These are phyloP conservation scores for Penicillium mononematosum DNA, from an alignment of 495 filamentous ascomycete genomes.

Conservation along the genomic window DNA sequence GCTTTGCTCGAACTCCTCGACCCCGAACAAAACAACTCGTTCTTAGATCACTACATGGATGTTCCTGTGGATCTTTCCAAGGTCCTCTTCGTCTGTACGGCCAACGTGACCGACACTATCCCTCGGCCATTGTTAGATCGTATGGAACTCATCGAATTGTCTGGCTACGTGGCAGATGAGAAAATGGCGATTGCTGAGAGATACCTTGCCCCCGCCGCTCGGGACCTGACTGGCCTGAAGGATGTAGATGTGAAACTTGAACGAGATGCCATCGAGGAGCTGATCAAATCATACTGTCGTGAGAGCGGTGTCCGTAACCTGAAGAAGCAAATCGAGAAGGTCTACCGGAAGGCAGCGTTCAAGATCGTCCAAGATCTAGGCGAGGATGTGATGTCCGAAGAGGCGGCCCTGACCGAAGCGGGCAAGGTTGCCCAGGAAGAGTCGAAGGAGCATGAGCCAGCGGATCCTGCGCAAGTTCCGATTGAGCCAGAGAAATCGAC, in stretches of 20 bases:
- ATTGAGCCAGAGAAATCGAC: conserved; percentile 65
- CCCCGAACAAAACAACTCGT: conserved; percentile 95
- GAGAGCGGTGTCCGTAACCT: conserved; percentile 96
- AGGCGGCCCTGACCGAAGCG: conserved; percentile 80
- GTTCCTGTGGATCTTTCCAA: conserved; percentile 97
- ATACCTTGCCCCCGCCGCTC: conserved; percentile 88
- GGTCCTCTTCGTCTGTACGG: conserved; percentile 98
- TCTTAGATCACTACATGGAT: conserved; percentile 98
- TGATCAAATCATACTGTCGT: conserved; percentile 98
- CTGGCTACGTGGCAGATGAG: conserved; percentile 96
- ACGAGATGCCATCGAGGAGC: conserved; percentile 83
- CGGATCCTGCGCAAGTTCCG: conserved; percentile 57
- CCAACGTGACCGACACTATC: conserved; percentile 98
- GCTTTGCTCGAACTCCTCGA: conserved; percentile 93
- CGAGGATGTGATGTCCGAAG: conserved; percentile 79
- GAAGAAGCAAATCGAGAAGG: conserved; percentile 99
- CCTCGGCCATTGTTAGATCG: conserved; percentile 90
- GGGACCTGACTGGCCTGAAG: conserved; percentile 87
- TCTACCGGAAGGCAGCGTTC: conserved; percentile 94
- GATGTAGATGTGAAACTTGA: conserved; percentile 82
- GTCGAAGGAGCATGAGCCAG: conserved; percentile 58
- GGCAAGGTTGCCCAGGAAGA: conserved; percentile 80
- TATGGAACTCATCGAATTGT: conserved; percentile 97
- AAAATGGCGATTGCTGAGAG: conserved; percentile 98
- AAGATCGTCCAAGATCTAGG: conserved; percentile 96